Percentiles rank a stretch among this genome's conserved stretches.
phyloP scores from a whole-genome alignment of 129 eudicot species.

The Pulicaria dysenterica region DNA sequence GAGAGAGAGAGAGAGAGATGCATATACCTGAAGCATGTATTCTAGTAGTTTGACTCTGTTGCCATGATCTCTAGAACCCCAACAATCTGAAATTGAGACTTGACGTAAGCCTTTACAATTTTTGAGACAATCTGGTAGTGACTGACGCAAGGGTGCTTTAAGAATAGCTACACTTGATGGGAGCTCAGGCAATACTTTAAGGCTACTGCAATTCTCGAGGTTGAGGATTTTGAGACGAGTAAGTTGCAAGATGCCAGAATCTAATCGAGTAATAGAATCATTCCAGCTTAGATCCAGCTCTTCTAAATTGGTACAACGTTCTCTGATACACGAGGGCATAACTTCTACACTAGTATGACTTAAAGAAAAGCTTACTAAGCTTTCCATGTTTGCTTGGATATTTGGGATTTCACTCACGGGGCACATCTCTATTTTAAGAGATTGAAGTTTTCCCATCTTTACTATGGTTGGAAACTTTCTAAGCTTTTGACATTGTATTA shows the following conservation, averaged over 20 bases:
- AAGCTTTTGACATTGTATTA: not conserved
- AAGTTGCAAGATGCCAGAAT: not conserved
- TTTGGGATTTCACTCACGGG: no score
- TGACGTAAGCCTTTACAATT: not conserved
- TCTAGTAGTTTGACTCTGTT: not conserved
- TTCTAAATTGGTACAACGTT: not conserved
- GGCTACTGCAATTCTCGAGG: not conserved
- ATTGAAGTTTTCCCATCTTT: not conserved
- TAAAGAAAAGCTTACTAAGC: not conserved
- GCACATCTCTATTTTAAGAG: no score
- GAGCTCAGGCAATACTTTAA: not conserved
- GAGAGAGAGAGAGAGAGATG: no score
- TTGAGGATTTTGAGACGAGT: not conserved
- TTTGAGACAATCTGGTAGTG: not conserved
- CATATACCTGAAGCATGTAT: conserved; percentile 2
- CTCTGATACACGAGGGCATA: not conserved
- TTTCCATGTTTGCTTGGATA: not conserved
- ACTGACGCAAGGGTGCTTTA: not conserved
- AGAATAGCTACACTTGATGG: not conserved
- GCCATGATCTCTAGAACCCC: not conserved
- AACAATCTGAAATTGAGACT: not conserved
- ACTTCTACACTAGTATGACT: not conserved
- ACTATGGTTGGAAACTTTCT: no score
- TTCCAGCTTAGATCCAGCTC: not conserved
- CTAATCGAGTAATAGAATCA: not conserved